Percentiles rank a stretch among this genome's conserved stretches.
Evolutionary conservation across 805 yeast species (phyloP).

Genomic region (Candida koratica): DNA sequence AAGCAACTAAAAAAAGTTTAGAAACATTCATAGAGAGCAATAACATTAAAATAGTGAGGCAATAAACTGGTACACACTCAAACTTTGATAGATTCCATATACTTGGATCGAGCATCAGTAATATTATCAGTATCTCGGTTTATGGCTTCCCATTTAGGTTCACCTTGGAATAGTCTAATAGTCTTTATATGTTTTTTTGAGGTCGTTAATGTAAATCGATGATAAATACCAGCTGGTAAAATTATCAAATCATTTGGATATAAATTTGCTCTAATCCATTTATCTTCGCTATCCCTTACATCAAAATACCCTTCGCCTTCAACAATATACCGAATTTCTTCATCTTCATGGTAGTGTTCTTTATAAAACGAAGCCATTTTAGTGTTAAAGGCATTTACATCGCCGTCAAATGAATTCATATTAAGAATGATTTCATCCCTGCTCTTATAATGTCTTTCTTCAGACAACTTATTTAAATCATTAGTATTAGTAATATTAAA

Average conservation of each 20-base stretch:
- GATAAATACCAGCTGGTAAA: constrained; percentile 91
- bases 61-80: constrained; percentile 9
- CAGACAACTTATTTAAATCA: constrained; percentile 64
- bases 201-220: constrained; percentile 76
- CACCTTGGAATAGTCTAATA: constrained; percentile 81
- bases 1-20: constrained; percentile 27
- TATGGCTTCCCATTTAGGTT: constrained; percentile 94
- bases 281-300: constrained; percentile 57
- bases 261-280: constrained; percentile 76
- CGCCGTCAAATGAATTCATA: constrained; percentile 58
- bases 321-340: constrained; percentile 84
- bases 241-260: constrained; percentile 62
- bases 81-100: constrained; percentile 29
- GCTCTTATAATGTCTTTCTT: constrained; percentile 69
- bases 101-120: constrained; percentile 34
- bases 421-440: constrained; percentile 68
- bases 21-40: constrained; percentile 40
- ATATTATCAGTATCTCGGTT: constrained; percentile 49
- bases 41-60: constrained; percentile 39
- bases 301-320: constrained; percentile 94
- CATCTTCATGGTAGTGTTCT: constrained; percentile 95
- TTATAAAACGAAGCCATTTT: constrained; percentile 69
- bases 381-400: constrained; percentile 47
- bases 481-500: constrained; percentile 45
- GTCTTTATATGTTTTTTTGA: constrained; percentile 63